Evolutionary conservation across 2,329 filamentous ascomycete species (phyloP).

Genomic region (Fusarium nurragi): DNA sequence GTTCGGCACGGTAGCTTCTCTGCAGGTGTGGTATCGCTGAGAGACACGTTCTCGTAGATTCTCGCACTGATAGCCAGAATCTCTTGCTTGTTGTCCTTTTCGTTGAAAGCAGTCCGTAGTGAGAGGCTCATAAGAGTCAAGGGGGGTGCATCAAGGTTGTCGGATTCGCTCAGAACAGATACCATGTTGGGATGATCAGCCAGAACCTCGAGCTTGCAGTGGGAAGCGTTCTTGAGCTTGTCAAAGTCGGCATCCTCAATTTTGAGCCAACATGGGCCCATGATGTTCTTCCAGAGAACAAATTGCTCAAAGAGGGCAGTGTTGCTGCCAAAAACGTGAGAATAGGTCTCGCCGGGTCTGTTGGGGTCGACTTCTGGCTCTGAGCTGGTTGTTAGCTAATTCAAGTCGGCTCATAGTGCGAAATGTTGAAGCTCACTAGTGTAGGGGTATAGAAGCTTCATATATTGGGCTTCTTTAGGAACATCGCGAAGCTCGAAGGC

Average conservation of each 20-base stretch:
- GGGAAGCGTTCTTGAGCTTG: slow-evolving; percentile 88
- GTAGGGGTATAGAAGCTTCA: slow-evolving; percentile 97
- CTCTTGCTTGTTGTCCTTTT: slow-evolving; percentile 95
- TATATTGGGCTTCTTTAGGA: slow-evolving; percentile 87
- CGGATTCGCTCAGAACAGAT: slow-evolving; percentile 76
- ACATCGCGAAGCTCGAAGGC: slow-evolving; percentile 91
- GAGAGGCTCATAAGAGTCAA: slow-evolving; percentile 96
- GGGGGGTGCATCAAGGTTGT: slow-evolving; percentile 83
- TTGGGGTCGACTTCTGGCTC: slow-evolving; percentile 75
- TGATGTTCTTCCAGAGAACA: slow-evolving; percentile 97
- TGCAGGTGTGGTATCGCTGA: slow-evolving; percentile 87
- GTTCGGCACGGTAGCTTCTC: slow-evolving; percentile 90
- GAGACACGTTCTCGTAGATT: slow-evolving; percentile 88
- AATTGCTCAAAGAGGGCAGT: slow-evolving; percentile 98
- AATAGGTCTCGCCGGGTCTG: slow-evolving; percentile 85
- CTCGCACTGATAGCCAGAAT: slow-evolving; percentile 91
- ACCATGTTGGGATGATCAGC: slow-evolving; percentile 82
- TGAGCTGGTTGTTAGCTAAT: slow-evolving; percentile 44
- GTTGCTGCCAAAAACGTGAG: slow-evolving; percentile 91
- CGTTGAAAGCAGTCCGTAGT: slow-evolving; percentile 87
- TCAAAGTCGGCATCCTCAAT: slow-evolving; percentile 87
- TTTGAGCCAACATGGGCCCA: slow-evolving; percentile 97
- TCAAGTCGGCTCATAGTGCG: background rate
- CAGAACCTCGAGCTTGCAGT: slow-evolving; percentile 94
- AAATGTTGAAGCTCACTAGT: slow-evolving; percentile 61